Base-by-base conservation (phyloP, 495 filamentous ascomycete species). In the Trichocladium antarcticum region DNA sequence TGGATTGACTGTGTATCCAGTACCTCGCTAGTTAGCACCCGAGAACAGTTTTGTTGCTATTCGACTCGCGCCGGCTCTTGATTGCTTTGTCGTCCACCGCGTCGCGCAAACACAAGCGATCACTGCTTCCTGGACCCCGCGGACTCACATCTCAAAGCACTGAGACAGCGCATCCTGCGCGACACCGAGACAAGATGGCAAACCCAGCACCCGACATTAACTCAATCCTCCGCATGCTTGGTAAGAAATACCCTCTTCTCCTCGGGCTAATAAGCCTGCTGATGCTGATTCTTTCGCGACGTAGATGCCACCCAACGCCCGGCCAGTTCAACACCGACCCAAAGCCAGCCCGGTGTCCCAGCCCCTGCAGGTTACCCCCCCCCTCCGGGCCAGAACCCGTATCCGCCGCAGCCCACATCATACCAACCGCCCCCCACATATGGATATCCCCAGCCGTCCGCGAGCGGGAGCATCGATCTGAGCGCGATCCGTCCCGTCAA, bases 401-500 rank as follows among this genome's bases (percentile, higher is more conserved):
- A 63, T 15, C 68, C 63, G 16, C 60, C 65, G 11, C 73, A 71
- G 35, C 61, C 67, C 10, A 63, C 64, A 7, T 50, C 59, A 11
- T 72, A 73, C 50, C 68, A 69, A 51, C 60, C 66, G 14, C 50
- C 59, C n/a, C 49, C 66, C 21, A 56, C 63, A 12, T 82, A 75
- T 56, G 57, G 66, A 22, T 67, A 85, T 22, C 85, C 85, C 0
- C 82, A 81, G 53, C 84, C 85, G 7, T 74, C 77, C 21, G 73
- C 70, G 16, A 79, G 81, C 17, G 85, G 84, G 9, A 82, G 72
- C 43, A 70, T 87, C 44, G 87, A 92, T 57, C 62, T 92, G 31
- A 85, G 79, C 63, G 71, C 75, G 9, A 84, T 89, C 57, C 83
- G 81, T 56, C 84, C 85, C 10, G 73, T 78, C 29, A 82, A 73